Conservation (phyloP, 139 green algal genomes). For the Volvox reticuliferus region DNA sequence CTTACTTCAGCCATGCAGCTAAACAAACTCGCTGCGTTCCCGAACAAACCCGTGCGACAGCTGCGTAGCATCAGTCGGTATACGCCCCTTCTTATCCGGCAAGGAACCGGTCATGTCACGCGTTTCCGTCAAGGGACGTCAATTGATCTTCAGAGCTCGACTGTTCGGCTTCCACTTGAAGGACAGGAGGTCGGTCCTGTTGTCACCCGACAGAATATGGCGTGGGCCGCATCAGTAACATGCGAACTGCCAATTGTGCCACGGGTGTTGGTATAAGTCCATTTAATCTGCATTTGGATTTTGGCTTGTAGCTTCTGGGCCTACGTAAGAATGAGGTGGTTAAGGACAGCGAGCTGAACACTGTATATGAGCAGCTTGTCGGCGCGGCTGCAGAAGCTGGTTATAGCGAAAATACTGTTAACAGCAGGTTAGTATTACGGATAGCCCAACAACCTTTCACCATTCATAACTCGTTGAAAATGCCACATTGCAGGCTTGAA, state of each 20-base stretch:
- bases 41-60: background rate
- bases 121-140: background rate
- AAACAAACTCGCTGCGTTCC: background rate
- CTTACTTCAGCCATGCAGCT: background rate
- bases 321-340: constrained; percentile 49
- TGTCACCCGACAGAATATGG: too few relatives aligned
- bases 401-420: constrained; percentile 55
- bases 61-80: background rate
- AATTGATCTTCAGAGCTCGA: background rate
- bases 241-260: too few relatives aligned
- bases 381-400: constrained; percentile 51
- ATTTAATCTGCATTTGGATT: too few relatives aligned
- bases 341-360: constrained; percentile 61
- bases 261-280: too few relatives aligned
- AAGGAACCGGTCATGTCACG: background rate
- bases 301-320: constrained; percentile 66
- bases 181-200: constrained; percentile 2
- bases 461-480: background rate
- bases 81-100: background rate
- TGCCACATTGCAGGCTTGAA: constrained; percentile 52
- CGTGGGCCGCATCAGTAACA: too few relatives aligned
- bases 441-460: background rate
- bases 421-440: background rate
- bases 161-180: constrained; percentile 24
- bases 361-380: constrained; percentile 60